A percentile compares a stretch with the other conserved stretches of the same genome.
Evolutionary conservation across 768 basidiomycete genomes (phyloP).

Genomic region (Tephrocybe rancida): DNA sequence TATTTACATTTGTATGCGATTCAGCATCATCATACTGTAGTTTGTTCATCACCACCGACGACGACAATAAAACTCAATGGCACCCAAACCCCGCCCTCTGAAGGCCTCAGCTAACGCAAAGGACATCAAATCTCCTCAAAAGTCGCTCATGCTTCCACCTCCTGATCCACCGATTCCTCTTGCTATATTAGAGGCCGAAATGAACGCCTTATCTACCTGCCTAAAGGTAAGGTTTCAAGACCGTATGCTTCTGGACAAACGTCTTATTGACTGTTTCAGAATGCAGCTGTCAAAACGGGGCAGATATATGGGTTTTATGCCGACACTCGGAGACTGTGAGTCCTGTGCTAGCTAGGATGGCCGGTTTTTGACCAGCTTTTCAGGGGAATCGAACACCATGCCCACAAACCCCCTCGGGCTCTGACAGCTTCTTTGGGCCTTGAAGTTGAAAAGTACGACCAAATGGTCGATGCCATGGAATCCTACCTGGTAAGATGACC

Average conservation of each 20-base stretch:
- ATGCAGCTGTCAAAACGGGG: slow-evolving; percentile 69
- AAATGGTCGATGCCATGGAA: slow-evolving; percentile 78
- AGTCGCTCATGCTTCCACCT: slow-evolving; percentile 57
- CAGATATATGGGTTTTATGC: slow-evolving; percentile 73
- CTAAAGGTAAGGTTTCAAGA: slow-evolving; percentile 50
- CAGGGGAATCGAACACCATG: slow-evolving; percentile 62
- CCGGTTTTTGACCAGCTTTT: background rate
- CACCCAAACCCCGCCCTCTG: slow-evolving; percentile 43
- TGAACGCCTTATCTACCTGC: slow-evolving; percentile 55
- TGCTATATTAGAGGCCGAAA: slow-evolving; percentile 64
- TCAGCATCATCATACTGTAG: background rate
- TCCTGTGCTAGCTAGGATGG: slow-evolving; percentile 8
- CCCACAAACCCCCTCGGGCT: slow-evolving; percentile 64
- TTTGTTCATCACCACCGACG: background rate
- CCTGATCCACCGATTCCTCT: slow-evolving; percentile 42
- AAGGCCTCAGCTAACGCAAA: slow-evolving; percentile 29
- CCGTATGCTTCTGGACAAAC: slow-evolving; percentile 1
- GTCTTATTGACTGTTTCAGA: slow-evolving; percentile 32
- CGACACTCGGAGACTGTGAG: slow-evolving; percentile 67
- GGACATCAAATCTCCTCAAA: slow-evolving; percentile 23
- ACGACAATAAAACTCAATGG: slow-evolving; percentile 33
- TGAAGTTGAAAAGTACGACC: slow-evolving; percentile 80
- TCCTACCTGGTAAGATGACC: slow-evolving; percentile 57
- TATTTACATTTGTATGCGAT: slow-evolving; percentile 4
- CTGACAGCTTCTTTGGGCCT: slow-evolving; percentile 66